Evolutionary conservation across 371 early-diverging fungal genomes (phyloP), one percentile per base, ranked within the genome.

Genomic region (Nematocida parisii): DNA sequence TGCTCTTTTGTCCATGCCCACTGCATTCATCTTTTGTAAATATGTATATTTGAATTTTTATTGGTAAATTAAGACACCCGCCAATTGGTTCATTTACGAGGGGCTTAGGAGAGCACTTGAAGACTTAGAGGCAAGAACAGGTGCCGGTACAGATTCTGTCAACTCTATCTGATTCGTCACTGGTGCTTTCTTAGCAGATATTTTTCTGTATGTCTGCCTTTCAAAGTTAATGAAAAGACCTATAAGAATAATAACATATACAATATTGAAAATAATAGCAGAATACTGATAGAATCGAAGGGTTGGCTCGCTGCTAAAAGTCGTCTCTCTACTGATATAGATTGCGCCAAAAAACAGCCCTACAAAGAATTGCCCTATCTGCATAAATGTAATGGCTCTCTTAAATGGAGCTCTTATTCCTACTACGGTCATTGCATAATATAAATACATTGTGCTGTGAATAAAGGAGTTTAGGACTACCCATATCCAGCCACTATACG

Each of bases 391-490:
- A 68, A 84, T 82, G 4, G 72, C 5, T 15, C 72, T 47, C 56
- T 84, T 84, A 70, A 77, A 77, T 5, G 72, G 82, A 7, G 73
- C 40, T 18, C 75, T 52, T 42, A 84, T 72, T 15, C 84, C 73
- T 11, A 82, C 5, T 0, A 70, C 71, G 3, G 84, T 73, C 22
- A 70, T 15, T 7, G 62, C 66, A 50, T 84, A 84, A 67, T 84
- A 84, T 47, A 75, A 46, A 50, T 84, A 84, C 84, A 84, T 84
- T 18, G 84, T 33, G 54, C 71, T 64, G 60, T 84, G 84, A 22
- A 84, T 75, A 66, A 84, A 84, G 18, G 83, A 82, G 57, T 84
- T 84, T 9, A 84, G 61, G 4, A 82, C 77, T 5, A 84, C 77
- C 75, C 82, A 84, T 6, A 84, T 83, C 84, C 84, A 84, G 6